Base-by-base conservation (phyloP, 257 asterid genomes). In the Lantana camara region DNA sequence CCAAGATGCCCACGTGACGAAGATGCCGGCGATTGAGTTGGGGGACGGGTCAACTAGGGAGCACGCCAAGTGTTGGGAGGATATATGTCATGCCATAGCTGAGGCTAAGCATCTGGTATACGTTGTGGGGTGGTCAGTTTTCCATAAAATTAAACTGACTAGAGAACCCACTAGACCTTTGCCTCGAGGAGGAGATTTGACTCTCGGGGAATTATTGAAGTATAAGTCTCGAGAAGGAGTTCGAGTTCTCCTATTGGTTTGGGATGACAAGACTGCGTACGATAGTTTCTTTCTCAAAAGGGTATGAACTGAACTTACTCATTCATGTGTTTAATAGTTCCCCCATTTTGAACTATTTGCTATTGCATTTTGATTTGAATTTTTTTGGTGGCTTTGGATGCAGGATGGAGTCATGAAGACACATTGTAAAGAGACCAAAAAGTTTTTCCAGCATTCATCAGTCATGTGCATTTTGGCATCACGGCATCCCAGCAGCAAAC, bases 221-320 rank as follows among this genome's bases (percentile, higher is more conserved):
- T 89, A 87, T 60, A 92, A 92, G 66, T 87, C 98, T 3, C 79
- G 89, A 74, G 98, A 92, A 77, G 98, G 98, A 47, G 97, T 92
- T 67, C 82, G 98, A 42, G 97, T 92, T 79, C 79, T 92, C 75
- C 73, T 92, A 46, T 73, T 92, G 71, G 77, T 83, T 69, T 92
- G 98, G 98, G 98, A 92, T 77, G 98, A 92, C 69, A 89, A 83
- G 80, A 90, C 97, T 65, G 89, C 98, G 4, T 96, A 89, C 19
- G 74, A 80, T 65, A 84, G 71, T 62, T 75, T 80, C 78, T 77
- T 82, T 50, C 17, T 91, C 38, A 85, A 77, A 49, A 84, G 85
- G 95, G 98, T 91, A 85, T 45, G 82, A 5, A 34, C 21, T 9
- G n/a, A n/a, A n/a, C n/a, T n/a, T n/a, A n/a, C n/a, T n/a, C n/a